Base-by-base conservation (phyloP, 1,139 yeast genomes). In the Candida gigantensis region DNA sequence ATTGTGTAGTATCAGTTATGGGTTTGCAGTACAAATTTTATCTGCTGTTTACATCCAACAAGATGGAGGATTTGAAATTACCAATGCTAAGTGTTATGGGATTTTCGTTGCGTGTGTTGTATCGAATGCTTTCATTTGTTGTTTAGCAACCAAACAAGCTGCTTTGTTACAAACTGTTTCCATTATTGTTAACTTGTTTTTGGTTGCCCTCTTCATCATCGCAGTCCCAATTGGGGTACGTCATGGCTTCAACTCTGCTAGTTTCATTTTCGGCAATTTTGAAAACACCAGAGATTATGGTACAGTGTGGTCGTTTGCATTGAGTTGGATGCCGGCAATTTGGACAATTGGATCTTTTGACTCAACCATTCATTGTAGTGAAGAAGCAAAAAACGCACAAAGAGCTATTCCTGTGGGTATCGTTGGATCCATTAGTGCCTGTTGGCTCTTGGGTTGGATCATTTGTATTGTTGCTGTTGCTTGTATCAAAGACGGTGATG, bases 331-430 rank as follows among this genome's bases (percentile, higher is more conserved):
- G 72, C 80, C 86, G 2, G 81, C 84, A 1, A 75, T 76, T 35
- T 78, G 84, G 84, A 75, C 81, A 11, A 77, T 78, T 49, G 81
- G 81, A 44, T 81, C 85, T 0, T 82, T 81, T 52, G 90, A 83
- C 54, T 76, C 84, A 5, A 80, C 84, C 47, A 79, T 82, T 33
- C 90, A 83, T 57, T 77, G 81, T 74, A 71, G 81, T 18, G 92
- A 84, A 56, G 90, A 84, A 53, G 84, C 85, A 17, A 65, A 68
- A 29, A 76, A 80, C 50, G 87, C 90, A 9, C 68, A 80, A 16
- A 67, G 63, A 36, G 78, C 86, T n/a, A 81, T 82, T 13, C 88
- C 90, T 8, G 58, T 75, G 29, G 90, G 88, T 20, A 82, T 65
- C 15, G 47, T 61, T 15, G 69, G 70, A 3, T 55, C 65, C 13